Evolutionary conservation across 2,329 filamentous ascomycete species (phyloP), one percentile per base, ranked within the genome.

Genomic region (Alternaria novae-zelandiae): DNA sequence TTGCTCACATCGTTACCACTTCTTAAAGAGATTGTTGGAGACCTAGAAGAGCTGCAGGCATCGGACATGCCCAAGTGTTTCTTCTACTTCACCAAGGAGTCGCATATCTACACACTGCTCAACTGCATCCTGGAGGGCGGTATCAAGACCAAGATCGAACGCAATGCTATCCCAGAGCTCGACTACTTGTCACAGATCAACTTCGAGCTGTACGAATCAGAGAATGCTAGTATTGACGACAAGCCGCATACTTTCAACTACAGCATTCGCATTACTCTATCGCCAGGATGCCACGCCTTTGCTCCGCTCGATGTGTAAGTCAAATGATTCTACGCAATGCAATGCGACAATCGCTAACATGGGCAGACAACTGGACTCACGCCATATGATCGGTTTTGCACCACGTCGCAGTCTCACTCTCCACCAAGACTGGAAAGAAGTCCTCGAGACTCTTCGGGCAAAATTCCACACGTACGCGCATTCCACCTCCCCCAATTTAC

Each of bases 11-110:
- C 94, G 12, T 84, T 99, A 50, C 96, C 96, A 3, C 85, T 99
- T 15, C 88, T 99, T 49, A 96, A 96, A 79, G 96, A 99, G 81
- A 97, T 99, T 72, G 96, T 99, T 7, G 91, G 94, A 75, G 95
- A 99, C 74, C 86, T 99, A 3, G 96, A 99, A 82, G 94, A 98
- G 81, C 93, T 98, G 80, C 96, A 99, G 81, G 95, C 96, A 4
- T 96, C 93, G 0, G 91, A 95, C 57, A 92, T 96, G 70, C 94
- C 94, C 47, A 97, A 97, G 78, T 95, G 91, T 2, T 98, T 98
- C 84, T 93, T 98, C 82, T 99, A 99, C 83, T 99, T 99, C 81
- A 99, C 96, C 67, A 99, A 99, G 81, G 96, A 99, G 81, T 97
- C 93, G 1, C 96, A 99, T 79, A 97, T 99, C 67, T 99, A 99